Evolutionary conservation across 805 yeast species (phyloP), one percentile per base, ranked within the genome.

Genomic region (Candida caryicola): DNA sequence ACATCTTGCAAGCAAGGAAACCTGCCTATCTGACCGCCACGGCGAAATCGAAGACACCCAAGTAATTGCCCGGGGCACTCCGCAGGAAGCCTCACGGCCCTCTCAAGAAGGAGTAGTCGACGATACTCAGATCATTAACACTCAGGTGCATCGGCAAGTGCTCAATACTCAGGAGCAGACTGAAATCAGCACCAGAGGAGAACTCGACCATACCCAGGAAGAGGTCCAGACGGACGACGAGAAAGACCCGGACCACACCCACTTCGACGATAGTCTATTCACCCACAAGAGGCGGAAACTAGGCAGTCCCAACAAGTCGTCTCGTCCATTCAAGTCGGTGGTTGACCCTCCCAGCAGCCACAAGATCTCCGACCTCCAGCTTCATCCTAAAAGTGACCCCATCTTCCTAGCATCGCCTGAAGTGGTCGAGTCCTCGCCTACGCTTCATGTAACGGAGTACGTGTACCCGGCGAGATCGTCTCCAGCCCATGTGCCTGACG

Each of bases 131-230:
- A 27, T 19, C 13, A 23, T n/a, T 21, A 9, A 10, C 16, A 55
- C 23, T 17, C 31, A 29, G 45, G 60, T 16, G 46, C 64, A n/a
- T 50, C 61, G 50, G 5, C 71, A 68, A 40, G 73, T 68, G 23
- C 38, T 49, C 26, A 58, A 57, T 29, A 58, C 63, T 5, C 63
- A 58, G 35, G 62, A 57, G 30, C 42, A 41, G 14, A 33, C 16
- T 9, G 29, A 23, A 18, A 28, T 17, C 25, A 4, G 26, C 17
- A 7, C 7, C 25, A 21, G 10, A 7, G 25, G 25, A 21, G 25
- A 21, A 7, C 25, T 21, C 9, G 29, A 23, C 7, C 28, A 17
- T n/a, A 23, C 15, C 15, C 33, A 38, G 10, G 53, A 42, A 28
- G 48, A 34, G 13, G 43, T 40, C 6, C 29, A 40, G 19, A 40